Evolutionary conservation across 192 early-diverging fungal genomes (phyloP), one percentile per base, ranked within the genome.

Genomic region (Coemansia sp.): DNA sequence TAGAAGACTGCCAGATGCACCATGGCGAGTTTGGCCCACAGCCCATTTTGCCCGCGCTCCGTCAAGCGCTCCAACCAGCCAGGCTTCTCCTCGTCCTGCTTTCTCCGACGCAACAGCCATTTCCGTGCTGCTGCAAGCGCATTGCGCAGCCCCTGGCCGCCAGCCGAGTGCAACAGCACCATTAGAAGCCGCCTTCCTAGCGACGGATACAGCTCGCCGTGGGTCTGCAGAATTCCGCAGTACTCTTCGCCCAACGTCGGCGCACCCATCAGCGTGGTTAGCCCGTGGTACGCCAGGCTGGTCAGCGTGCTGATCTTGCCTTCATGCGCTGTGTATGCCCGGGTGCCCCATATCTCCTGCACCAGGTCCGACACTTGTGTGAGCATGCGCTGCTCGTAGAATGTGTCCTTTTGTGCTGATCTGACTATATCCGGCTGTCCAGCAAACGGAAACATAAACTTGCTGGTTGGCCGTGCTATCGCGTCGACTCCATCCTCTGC

Each of bases 231-330:
- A 46, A 96, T 90, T 54, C 91, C 92, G 55, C 92, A 94, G 68
- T 95, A 96, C 62, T 98, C 96, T 66, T 98, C 93, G 40, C 96
- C 96, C 32, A 98, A 66, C 0, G 96, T 96, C 57, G 90, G 92
- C 14, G 83, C 84, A 3, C 93, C 89, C 46, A 52, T 12, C 23
- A 84, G 48, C 0, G 88, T 89, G 5, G 92, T 92, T 37, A 90
- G 70, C 0, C 80, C 83, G 47, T 88, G 86, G 66, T 96, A 96
- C 21, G 85, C 53, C 17, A 85, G 48, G 62, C 87, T 79, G 16
- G 89, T 80, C 14, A 80, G 60, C 3, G 84, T 51, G 6, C 80
- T 72, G 6, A 94, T 61, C n/a, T 82, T 81, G 8, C 76, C 64
- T 55, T 88, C 87, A 66, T 88, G 85, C 43, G 69, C 56, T 38